Evolutionary conservation across 2,329 filamentous ascomycete species (phyloP).

Genomic region (Alternaria atra): DNA sequence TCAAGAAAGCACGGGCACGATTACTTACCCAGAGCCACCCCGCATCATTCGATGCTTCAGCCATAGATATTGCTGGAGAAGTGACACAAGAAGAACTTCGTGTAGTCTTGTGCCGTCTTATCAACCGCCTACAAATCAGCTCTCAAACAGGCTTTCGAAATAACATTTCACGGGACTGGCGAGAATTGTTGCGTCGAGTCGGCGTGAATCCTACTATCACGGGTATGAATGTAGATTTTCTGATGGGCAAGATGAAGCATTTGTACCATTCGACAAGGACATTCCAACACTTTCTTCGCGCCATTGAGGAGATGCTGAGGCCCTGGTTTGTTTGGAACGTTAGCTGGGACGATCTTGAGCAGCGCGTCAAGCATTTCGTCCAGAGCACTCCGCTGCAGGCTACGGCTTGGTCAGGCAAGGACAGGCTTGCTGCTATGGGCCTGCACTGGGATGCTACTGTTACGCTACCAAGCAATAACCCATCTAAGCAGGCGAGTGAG

Average conservation of each 20-base stretch:
- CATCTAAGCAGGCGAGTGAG: background rate
- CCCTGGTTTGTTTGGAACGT: constrained; percentile 24
- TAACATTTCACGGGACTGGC: background rate
- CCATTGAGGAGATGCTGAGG: constrained; percentile 24
- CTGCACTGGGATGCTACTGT: constrained; percentile 23
- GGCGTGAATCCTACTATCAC: constrained; percentile 36
- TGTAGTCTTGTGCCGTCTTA: constrained; percentile 32
- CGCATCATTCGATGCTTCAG: constrained; percentile 17
- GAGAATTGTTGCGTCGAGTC: constrained; percentile 21
- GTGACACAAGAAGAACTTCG: constrained; percentile 32
- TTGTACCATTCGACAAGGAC: constrained; percentile 9
- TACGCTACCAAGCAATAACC: constrained; percentile 7
- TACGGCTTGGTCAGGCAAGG: constrained; percentile 28
- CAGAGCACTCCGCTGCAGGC: constrained; percentile 28
- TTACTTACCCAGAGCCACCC: constrained; percentile 28
- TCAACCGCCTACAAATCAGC: constrained; percentile 15
- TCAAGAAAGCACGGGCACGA: constrained; percentile 23
- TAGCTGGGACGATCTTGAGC: constrained; percentile 26
- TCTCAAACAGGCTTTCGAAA: constrained; percentile 2
- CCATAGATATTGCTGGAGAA: constrained; percentile 36
- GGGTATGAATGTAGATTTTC: constrained; percentile 33
- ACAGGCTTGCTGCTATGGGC: constrained; percentile 37
- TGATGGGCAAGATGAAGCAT: constrained; percentile 31
- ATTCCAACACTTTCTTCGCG: constrained; percentile 6
- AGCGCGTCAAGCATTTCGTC: constrained; percentile 30